These are phyloP conservation scores for Mortierella sp. DNA, from an alignment of 371 early-diverging fungal genomes.

Conservation along the genomic window DNA sequence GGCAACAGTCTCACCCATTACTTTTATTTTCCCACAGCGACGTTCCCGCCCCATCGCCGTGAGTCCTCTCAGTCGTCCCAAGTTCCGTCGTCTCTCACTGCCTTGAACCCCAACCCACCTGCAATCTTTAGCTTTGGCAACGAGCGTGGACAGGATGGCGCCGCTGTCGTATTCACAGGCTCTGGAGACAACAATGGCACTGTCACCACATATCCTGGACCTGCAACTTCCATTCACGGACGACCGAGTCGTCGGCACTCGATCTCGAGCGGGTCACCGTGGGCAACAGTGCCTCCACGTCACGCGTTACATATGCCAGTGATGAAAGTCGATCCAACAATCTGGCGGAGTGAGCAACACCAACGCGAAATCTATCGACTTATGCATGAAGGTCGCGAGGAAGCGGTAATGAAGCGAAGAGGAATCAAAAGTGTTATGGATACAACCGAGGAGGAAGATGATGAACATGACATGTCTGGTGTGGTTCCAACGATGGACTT, in stretches of 20 bases:
- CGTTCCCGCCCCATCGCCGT: background rate
- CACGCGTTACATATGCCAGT: constrained; percentile 53
- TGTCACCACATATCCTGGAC: background rate
- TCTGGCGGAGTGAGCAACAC: constrained; percentile 35
- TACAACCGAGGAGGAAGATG: constrained; percentile 29
- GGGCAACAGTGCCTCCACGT: constrained; percentile 31
- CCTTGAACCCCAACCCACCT: constrained; percentile 1
- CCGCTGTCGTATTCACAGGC: background rate
- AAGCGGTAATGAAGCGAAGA: constrained; percentile 32
- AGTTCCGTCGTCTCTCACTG: background rate
- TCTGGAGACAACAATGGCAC: background rate
- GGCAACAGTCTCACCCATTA: constrained; percentile 12
- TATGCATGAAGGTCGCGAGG: constrained; percentile 43
- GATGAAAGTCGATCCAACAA: constrained; percentile 41
- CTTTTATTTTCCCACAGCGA: constrained; percentile 13
- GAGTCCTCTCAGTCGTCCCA: background rate
- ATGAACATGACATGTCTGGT: constrained; percentile 20
- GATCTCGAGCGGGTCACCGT: constrained; percentile 25
- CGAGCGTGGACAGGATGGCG: constrained; percentile 1
- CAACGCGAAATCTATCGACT: constrained; percentile 44
- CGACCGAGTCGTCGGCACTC: constrained; percentile 38
- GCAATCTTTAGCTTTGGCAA: background rate
- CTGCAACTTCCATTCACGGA: constrained; percentile 5
- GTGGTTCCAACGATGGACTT: constrained; percentile 31
- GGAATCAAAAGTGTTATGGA: constrained; percentile 37